A percentile compares a stretch with the other conserved stretches of the same genome.
phyloP scores from a whole-genome alignment of 2,329 filamentous ascomycete species.

The Ceratocystis variospora region DNA sequence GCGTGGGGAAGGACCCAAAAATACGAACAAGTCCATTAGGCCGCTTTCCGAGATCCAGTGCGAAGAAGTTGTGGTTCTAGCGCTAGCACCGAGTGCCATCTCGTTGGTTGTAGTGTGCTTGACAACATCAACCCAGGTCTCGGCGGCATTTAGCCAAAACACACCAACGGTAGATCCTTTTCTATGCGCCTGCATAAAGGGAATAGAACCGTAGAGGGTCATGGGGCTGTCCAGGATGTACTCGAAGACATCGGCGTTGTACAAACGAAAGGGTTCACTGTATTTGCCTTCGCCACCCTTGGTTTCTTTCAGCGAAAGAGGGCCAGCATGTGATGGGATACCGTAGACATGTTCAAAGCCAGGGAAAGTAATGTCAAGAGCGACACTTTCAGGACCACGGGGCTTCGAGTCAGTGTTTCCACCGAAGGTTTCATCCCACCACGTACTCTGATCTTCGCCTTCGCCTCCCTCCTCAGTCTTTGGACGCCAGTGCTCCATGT shows the following conservation, averaged over 20 bases:
- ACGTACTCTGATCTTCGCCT: slow-evolving; percentile 62
- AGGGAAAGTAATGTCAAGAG: slow-evolving; percentile 79
- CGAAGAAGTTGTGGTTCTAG: slow-evolving; percentile 66
- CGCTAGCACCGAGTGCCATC: slow-evolving; percentile 53
- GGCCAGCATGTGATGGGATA: slow-evolving; percentile 83
- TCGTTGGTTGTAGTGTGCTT: slow-evolving; percentile 70
- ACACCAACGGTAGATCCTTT: slow-evolving; percentile 88
- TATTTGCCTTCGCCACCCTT: slow-evolving; percentile 77
- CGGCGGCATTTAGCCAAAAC: slow-evolving; percentile 93
- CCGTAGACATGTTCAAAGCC: slow-evolving; percentile 89
- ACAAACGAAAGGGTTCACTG: slow-evolving; percentile 79
- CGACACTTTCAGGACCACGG: slow-evolving; percentile 84
- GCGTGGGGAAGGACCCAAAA: slow-evolving; percentile 75
- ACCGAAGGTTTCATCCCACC: slow-evolving; percentile 96
- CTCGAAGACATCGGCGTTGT: slow-evolving; percentile 96
- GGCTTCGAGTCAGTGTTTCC: slow-evolving; percentile 93
- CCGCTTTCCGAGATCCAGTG: slow-evolving; percentile 96
- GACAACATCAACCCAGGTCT: slow-evolving; percentile 92
- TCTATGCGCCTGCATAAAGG: slow-evolving; percentile 93
- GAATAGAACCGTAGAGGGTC: slow-evolving; percentile 95
- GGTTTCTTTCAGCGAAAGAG: slow-evolving; percentile 78
- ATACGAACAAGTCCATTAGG: slow-evolving; percentile 81
- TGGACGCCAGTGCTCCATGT: slow-evolving; percentile 87
- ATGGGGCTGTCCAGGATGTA: slow-evolving; percentile 95
- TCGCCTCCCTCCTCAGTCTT: slow-evolving; percentile 53